Evolutionary conservation across 1,139 yeast genomes (phyloP).

Genomic region (Scheffersomyces lignicola): DNA sequence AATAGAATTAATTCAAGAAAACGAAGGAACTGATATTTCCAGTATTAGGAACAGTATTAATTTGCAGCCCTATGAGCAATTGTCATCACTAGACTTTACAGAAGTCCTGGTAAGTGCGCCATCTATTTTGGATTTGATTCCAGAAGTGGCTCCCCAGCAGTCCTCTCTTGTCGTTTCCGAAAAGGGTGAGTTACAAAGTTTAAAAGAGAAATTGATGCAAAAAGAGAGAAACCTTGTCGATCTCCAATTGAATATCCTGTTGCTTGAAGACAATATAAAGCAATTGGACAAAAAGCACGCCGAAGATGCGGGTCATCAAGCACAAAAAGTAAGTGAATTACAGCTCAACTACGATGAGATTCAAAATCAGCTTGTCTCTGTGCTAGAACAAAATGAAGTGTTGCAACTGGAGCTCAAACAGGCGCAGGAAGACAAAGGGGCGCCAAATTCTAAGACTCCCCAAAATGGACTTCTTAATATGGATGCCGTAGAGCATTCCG

Average conservation of each 20-base stretch:
- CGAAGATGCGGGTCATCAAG: slow-evolving; percentile 17
- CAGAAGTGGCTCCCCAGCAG: slow-evolving; percentile 1
- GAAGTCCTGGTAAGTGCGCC: neutral
- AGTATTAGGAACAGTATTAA: too few species aligned
- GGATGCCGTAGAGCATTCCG: too few species aligned
- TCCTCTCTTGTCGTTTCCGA: neutral
- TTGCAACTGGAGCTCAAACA: slow-evolving; percentile 1
- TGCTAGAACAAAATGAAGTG: neutral
- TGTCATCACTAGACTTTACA: too few species aligned
- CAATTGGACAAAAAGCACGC: slow-evolving; percentile 26
- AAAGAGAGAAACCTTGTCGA: slow-evolving; percentile 38
- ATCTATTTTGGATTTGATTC: slow-evolving; percentile 4
- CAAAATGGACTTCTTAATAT: too few species aligned
- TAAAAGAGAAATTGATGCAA: slow-evolving; percentile 14
- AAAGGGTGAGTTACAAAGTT: neutral
- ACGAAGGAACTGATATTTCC: too few species aligned
- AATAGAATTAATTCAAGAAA: too few species aligned
- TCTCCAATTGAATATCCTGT: slow-evolving; percentile 40
- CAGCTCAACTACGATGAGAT: slow-evolving; percentile 11
- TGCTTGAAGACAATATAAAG: slow-evolving; percentile 43
- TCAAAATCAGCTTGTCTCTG: neutral
- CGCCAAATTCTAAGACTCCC: too few species aligned
- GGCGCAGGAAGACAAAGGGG: too few species aligned
- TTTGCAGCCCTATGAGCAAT: too few species aligned
- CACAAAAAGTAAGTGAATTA: slow-evolving; percentile 21